A percentile compares a stretch with the other conserved stretches of the same genome.
phyloP scores from a whole-genome alignment of 257 asterid species.

The Ocimum tenuiflorum region DNA sequence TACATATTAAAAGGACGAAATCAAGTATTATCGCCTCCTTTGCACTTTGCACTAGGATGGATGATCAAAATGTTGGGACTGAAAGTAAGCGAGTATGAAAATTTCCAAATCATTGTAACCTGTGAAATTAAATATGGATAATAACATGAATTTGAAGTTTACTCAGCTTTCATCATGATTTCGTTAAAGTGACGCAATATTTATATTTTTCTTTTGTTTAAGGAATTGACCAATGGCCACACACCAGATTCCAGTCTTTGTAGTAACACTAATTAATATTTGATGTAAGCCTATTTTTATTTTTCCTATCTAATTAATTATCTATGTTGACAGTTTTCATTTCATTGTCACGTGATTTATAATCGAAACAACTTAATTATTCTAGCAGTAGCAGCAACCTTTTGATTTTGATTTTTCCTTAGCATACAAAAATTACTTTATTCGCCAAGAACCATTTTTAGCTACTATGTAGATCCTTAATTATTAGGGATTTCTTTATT shows the following conservation, averaged over 20 bases:
- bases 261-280: background rate
- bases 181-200: background rate
- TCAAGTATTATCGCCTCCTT: too few species aligned
- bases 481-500: too few species aligned
- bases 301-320: background rate
- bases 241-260: background rate
- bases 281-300: background rate
- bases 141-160: background rate
- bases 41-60: too few species aligned
- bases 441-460: too few species aligned
- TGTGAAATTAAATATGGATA: background rate
- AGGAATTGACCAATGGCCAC: too few species aligned
- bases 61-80: too few species aligned
- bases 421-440: background rate
- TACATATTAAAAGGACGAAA: too few species aligned
- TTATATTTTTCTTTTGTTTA: too few species aligned
- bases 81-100: too few species aligned
- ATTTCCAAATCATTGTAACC: background rate
- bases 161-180: constrained; percentile 5
- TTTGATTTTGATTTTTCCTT: background rate
- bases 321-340: background rate
- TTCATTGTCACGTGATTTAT: constrained; percentile 10
- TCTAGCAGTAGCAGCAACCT: background rate
- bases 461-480: background rate
- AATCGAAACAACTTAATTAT: background rate